These are phyloP conservation scores for Hypericum androsaemum DNA, from an alignment of 345 rosid genomes.

Conservation along the genomic window DNA sequence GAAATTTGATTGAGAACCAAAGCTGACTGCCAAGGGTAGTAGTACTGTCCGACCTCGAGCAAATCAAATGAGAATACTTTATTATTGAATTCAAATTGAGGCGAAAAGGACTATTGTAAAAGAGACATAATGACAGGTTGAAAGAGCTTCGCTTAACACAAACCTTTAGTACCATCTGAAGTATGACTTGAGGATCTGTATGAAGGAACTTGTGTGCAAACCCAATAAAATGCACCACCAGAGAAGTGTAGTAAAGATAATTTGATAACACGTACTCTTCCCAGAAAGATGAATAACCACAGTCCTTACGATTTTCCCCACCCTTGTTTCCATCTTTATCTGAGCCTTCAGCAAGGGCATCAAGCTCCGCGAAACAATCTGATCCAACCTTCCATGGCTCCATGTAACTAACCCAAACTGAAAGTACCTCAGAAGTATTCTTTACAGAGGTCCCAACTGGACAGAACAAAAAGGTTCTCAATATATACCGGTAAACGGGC, in stretches of 20 bases:
- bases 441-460: slow-evolving; percentile 62
- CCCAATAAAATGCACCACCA: slow-evolving; percentile 89
- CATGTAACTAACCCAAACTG: slow-evolving; percentile 67
- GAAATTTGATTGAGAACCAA: no score
- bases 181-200: slow-evolving; percentile 57
- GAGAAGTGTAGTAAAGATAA: slow-evolving; percentile 76
- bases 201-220: slow-evolving; percentile 97
- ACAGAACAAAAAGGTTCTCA: slow-evolving; percentile 76
- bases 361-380: slow-evolving; percentile 58
- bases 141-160: slow-evolving; percentile 12
- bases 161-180: slow-evolving; percentile 88
- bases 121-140: slow-evolving; percentile 7
- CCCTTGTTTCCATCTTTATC: slow-evolving; percentile 32
- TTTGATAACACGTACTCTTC: slow-evolving; percentile 69
- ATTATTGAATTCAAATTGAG: neutral
- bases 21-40: no score
- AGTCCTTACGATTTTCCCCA: slow-evolving; percentile 19
- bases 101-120: neutral
- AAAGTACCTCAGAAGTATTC: slow-evolving; percentile 77
- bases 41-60: no score
- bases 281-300: slow-evolving; percentile 54
- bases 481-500: slow-evolving; percentile 63
- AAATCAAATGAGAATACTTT: no score
- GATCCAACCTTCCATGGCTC: slow-evolving; percentile 67
- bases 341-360: slow-evolving; percentile 33